Evolutionary conservation across 345 rosid genomes (phyloP), one percentile per base, ranked within the genome.

Genomic region (Microthlaspi erraticum): DNA sequence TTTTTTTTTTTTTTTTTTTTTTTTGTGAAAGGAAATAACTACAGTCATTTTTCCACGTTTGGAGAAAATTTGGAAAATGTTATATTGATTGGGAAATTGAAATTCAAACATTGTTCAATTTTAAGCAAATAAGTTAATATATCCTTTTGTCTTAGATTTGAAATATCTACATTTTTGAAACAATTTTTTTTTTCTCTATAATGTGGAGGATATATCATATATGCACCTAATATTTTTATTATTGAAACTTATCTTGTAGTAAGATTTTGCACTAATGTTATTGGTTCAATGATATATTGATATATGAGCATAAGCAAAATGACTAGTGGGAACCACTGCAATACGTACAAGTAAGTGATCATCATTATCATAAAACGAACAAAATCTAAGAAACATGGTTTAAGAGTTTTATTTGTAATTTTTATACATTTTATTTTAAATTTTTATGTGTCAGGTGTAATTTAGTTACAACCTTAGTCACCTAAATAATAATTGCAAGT

Each of bases 91-190:
- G 19, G 41, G n/a, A 8, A n/a, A n/a, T 20, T 41, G 13, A 60
- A 60, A 41, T 41, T 41, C 36, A 60, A 60, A 42, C 51, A 6
- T 9, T 41, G n/a, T n/a, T n/a, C n/a, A n/a, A 41, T 26, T 8
- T 23, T 41, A n/a, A 41, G 65, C 8, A 26, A 26, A 43, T 14
- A 14, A 26, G 42, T 41, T 3, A 19, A 55, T 26, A 26, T 26
- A 42, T 1, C 1, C 18, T 18, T 2, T 32, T 12, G 8, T 20
- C 48, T 19, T 57, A 19, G 10, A 6, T 17, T 19, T 10, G 9
- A 51, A 6, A 12, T 9, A 17, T 6, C 6, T 36, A 10, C 2
- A 26, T 9, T 34, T 56, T 4, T 46, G n/a, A 5, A 17, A 56
- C n/a, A 33, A 11, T 16, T 17, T 10, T 34, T 10, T 56, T 20